Percentiles rank a stretch among this genome's conserved stretches.
Evolutionary conservation across 495 filamentous ascomycete genomes (phyloP).

Genomic region (Hypoxylon perforatum): DNA sequence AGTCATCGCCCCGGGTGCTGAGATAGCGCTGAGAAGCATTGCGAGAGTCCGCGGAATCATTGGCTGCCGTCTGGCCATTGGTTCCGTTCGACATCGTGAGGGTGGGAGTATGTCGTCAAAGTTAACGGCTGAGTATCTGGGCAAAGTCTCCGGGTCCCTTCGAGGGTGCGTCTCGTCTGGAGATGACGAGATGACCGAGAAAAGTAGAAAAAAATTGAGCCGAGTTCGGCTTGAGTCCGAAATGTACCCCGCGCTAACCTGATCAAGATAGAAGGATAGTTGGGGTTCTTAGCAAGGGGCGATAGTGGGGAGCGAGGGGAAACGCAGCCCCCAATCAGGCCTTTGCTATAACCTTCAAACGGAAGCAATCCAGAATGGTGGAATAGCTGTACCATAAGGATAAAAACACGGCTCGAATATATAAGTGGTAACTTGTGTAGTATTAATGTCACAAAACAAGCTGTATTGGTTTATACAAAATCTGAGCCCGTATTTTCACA

Average conservation of each 20-base stretch:
- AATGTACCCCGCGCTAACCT: slow-evolving; percentile 38
- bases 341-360: neutral
- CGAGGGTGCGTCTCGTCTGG: slow-evolving; percentile 18
- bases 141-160: slow-evolving; percentile 34
- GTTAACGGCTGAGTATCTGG: slow-evolving; percentile 9
- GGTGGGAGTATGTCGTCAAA: slow-evolving; percentile 3
- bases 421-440: too few species aligned
- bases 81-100: slow-evolving; percentile 37
- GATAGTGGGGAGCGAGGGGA: too few species aligned
- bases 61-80: slow-evolving; percentile 27
- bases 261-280: slow-evolving; percentile 10
- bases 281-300: too few species aligned
- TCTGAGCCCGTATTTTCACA: too few species aligned
- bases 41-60: slow-evolving; percentile 48
- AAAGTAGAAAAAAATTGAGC: slow-evolving; percentile 22
- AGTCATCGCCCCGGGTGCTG: neutral
- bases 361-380: too few species aligned
- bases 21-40: slow-evolving; percentile 48
- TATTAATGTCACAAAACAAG: too few species aligned
- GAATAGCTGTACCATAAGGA: too few species aligned
- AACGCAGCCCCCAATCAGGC: too few species aligned
- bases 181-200: slow-evolving; percentile 24
- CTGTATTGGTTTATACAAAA: too few species aligned
- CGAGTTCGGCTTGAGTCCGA: slow-evolving; percentile 31
- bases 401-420: too few species aligned